A percentile compares a stretch with the other conserved stretches of the same genome.
These are phyloP conservation scores for Zymoseptoria brevis DNA, from an alignment of 2,329 filamentous ascomycete genomes.

Conservation along the genomic window DNA sequence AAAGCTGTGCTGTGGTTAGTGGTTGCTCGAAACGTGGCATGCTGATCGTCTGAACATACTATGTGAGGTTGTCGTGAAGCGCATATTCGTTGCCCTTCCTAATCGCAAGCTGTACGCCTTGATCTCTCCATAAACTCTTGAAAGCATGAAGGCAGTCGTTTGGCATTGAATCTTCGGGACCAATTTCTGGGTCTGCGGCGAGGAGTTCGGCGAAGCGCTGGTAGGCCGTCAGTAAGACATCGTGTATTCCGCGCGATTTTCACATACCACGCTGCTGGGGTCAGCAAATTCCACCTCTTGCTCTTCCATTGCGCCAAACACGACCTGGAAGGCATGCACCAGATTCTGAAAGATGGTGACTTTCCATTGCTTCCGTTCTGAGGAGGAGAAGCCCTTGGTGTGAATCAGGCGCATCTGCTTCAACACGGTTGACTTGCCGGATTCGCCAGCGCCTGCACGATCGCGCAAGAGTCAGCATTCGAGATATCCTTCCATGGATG, in stretches of 20 bases:
- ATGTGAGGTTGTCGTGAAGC: conserved; percentile 87
- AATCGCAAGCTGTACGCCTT: conserved; percentile 78
- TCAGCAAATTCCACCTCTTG: conserved; percentile 71
- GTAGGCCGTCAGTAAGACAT: conserved; percentile 28
- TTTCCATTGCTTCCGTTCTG: conserved; percentile 87
- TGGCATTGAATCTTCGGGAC: conserved; percentile 72
- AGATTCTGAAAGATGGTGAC: conserved; percentile 95
- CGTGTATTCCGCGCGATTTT: background rate
- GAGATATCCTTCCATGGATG: background rate
- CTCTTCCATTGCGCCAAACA: conserved; percentile 85
- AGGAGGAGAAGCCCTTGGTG: conserved; percentile 79
- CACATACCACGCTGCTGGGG: conserved; percentile 68
- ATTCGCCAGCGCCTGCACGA: conserved; percentile 76
- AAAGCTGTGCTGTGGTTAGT: conserved; percentile 53
- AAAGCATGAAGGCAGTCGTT: conserved; percentile 71
- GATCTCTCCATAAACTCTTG: conserved; percentile 74
- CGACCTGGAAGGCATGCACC: conserved; percentile 81
- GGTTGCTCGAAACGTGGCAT: background rate
- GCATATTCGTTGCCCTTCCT: conserved; percentile 93
- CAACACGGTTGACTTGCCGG: conserved; percentile 90
- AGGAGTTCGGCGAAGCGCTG: conserved; percentile 74
- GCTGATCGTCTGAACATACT: conserved; percentile 52
- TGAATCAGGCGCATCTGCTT: conserved; percentile 99
- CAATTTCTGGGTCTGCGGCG: conserved; percentile 72
- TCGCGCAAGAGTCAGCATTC: conserved; percentile 22